Evolutionary conservation across 345 rosid species (phyloP).

Genomic region (Limnanthes douglasii): DNA sequence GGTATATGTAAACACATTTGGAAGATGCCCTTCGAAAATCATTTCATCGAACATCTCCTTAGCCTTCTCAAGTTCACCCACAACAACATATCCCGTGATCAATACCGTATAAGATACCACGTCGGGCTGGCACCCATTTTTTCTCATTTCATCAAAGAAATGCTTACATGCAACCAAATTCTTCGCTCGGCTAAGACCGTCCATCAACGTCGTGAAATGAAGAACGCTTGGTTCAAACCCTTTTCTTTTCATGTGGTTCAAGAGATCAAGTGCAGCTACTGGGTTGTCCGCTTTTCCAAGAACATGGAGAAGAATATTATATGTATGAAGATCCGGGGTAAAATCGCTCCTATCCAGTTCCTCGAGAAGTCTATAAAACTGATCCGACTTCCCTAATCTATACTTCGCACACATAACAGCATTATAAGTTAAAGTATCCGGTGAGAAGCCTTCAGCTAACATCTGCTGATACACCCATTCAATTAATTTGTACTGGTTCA

Average conservation of each 20-base stretch:
- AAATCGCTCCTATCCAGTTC: constrained; percentile 54
- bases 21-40: constrained; percentile 47
- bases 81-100: constrained; percentile 59
- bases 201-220: constrained; percentile 83
- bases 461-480: constrained; percentile 84
- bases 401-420: constrained; percentile 55
- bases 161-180: constrained; percentile 70
- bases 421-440: constrained; percentile 63
- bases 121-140: constrained; percentile 51
- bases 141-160: constrained; percentile 62
- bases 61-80: constrained; percentile 60
- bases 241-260: constrained; percentile 72
- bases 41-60: constrained; percentile 47
- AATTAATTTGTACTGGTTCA: constrained; percentile 54
- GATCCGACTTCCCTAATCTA: constrained; percentile 54
- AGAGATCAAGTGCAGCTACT: constrained; percentile 53
- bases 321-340: constrained; percentile 68
- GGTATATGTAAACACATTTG: constrained; percentile 73
- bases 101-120: constrained; percentile 78
- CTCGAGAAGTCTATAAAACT: constrained; percentile 54
- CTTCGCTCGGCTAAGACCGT: constrained; percentile 81
- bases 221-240: constrained; percentile 49
- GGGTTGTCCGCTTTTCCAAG: constrained; percentile 79
- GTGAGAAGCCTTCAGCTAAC: constrained; percentile 40
- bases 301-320: constrained; percentile 66